Percentiles rank a stretch among this genome's conserved stretches.
phyloP scores from a whole-genome alignment of 2,329 filamentous ascomycete genomes.

The Calonectria hawksworthii region DNA sequence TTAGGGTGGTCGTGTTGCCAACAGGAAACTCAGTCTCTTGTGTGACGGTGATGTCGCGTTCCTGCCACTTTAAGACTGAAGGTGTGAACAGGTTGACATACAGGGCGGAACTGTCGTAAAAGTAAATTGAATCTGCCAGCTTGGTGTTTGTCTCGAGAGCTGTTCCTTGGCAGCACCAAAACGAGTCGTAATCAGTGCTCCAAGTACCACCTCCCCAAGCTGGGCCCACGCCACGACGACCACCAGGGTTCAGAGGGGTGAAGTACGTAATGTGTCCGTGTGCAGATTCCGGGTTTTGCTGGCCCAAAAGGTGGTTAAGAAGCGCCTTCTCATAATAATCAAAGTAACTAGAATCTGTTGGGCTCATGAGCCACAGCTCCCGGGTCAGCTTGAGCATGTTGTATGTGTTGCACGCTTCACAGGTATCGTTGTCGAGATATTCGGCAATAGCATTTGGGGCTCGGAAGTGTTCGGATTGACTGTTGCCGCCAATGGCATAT shows the following conservation, averaged over 20 bases:
- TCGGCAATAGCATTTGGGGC: conserved; percentile 60
- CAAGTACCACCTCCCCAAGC: conserved; percentile 68
- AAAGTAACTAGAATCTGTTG: conserved; percentile 58
- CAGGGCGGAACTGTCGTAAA: conserved; percentile 55
- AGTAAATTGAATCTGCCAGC: conserved; percentile 67
- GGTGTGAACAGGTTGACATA: conserved; percentile 66
- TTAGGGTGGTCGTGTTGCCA: conserved; percentile 55
- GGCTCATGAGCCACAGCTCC: conserved; percentile 62
- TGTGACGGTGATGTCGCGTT: conserved; percentile 54
- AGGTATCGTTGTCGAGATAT: conserved; percentile 61
- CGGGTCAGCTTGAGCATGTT: conserved; percentile 70
- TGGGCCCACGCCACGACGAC: conserved; percentile 62
- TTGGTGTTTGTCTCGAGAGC: conserved; percentile 68
- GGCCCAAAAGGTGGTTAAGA: conserved; percentile 65
- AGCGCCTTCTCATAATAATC: conserved; percentile 67
- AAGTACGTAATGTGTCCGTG: conserved; percentile 69
- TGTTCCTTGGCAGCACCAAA: conserved; percentile 69
- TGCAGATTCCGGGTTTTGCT: conserved; percentile 57
- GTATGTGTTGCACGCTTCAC: conserved; percentile 67
- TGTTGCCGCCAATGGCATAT: conserved; percentile 68
- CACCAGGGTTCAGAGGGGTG: conserved; percentile 63
- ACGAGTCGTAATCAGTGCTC: conserved; percentile 66
- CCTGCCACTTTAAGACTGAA: conserved; percentile 59
- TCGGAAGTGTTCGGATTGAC: conserved; percentile 66
- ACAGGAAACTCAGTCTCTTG: conserved; percentile 61